These are phyloP conservation scores for Plasmodium vinckei DNA, from an alignment of 169 alveolate species.

Conservation along the genomic window DNA sequence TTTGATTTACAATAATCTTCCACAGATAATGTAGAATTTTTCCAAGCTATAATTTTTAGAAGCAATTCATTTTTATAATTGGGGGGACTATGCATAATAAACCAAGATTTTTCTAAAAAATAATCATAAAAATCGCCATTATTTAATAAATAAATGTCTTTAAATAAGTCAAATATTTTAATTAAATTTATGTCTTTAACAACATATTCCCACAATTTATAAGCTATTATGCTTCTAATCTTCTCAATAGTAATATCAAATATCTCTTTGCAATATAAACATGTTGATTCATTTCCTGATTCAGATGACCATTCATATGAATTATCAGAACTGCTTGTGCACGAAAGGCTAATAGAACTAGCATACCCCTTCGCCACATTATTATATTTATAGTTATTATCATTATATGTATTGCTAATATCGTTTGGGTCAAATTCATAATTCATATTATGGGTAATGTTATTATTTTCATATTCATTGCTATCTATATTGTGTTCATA, in stretches of 20 bases:
- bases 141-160: conserved; percentile 79
- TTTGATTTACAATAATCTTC: conserved; percentile 61
- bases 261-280: conserved; percentile 49
- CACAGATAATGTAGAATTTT: conserved; percentile 49
- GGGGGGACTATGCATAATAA: conserved; percentile 76
- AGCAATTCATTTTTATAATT: conserved; percentile 74
- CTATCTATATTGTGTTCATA: not conserved
- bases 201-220: conserved; percentile 79
- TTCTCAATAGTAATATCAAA: conserved; percentile 79
- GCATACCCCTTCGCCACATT: not conserved
- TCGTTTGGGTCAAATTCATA: not conserved
- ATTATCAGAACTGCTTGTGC: conserved; percentile 5
- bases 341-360: not conserved
- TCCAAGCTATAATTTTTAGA: conserved; percentile 73
- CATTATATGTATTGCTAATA: not conserved
- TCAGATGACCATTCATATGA: conserved; percentile 49
- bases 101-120: conserved; percentile 80
- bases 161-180: conserved; percentile 73
- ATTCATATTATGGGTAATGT: not conserved
- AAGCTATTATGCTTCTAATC: conserved; percentile 78
- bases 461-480: not conserved
- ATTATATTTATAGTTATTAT: not conserved
- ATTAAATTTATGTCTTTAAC: conserved; percentile 76
- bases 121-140: conserved; percentile 78
- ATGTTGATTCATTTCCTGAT: conserved; percentile 17